Percentiles rank a stretch among this genome's conserved stretches.
Evolutionary conservation across 192 early-diverging fungal genomes (phyloP).

Genomic region (Dispira simplex): DNA sequence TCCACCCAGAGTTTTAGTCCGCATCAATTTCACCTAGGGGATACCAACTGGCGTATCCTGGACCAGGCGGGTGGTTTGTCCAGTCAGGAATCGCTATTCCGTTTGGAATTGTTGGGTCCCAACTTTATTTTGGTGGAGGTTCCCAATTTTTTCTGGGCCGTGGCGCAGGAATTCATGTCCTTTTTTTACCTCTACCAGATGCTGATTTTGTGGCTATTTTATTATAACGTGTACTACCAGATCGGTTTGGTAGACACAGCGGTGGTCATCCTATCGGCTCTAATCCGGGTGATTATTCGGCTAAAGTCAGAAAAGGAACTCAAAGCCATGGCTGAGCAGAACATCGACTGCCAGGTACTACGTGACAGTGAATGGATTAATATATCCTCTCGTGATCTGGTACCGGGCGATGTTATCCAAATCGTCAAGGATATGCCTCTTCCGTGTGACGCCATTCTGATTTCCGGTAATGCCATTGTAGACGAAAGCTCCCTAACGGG

Average conservation of each 20-base stretch:
- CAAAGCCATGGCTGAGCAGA: slow-evolving; percentile 42
- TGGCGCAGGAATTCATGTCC: slow-evolving; percentile 36
- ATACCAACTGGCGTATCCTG: slow-evolving; percentile 24
- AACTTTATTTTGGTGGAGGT: slow-evolving; percentile 53
- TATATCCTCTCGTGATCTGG: slow-evolving; percentile 33
- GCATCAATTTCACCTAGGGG: slow-evolving; percentile 31
- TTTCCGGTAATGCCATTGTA: slow-evolving; percentile 40
- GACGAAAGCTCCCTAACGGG: slow-evolving; percentile 54
- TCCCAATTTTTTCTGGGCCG: slow-evolving; percentile 33
- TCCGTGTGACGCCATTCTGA: slow-evolving; percentile 30
- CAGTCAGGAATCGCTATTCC: slow-evolving; percentile 27
- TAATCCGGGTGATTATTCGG: slow-evolving; percentile 34
- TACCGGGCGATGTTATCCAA: slow-evolving; percentile 59
- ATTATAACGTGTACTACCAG: slow-evolving; percentile 35
- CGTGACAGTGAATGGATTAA: slow-evolving; percentile 38
- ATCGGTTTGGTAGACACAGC: slow-evolving; percentile 34
- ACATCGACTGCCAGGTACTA: slow-evolving; percentile 26
- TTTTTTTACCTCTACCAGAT: slow-evolving; percentile 43
- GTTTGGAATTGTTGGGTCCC: slow-evolving; percentile 44
- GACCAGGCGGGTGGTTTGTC: slow-evolving; percentile 28
- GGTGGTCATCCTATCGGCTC: slow-evolving; percentile 31
- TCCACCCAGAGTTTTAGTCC: slow-evolving; percentile 28
- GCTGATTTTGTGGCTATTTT: slow-evolving; percentile 33
- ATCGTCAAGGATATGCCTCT: slow-evolving; percentile 29
- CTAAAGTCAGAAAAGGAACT: slow-evolving; percentile 33